Conservation (phyloP, 495 filamentous ascomycete genomes). For the Aspergillus leporis region DNA sequence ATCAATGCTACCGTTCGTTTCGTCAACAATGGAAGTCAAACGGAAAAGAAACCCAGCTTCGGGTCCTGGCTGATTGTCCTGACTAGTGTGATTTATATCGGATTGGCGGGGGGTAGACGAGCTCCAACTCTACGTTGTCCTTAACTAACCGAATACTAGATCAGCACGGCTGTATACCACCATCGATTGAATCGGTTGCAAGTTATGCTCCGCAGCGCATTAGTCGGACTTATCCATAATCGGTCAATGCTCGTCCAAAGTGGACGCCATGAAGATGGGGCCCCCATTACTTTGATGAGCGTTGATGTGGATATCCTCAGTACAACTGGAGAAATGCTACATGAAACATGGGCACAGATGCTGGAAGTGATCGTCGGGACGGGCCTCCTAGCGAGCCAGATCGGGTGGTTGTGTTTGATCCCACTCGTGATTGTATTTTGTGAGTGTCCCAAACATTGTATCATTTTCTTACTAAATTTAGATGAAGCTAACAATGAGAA, state of each 20-base stretch:
- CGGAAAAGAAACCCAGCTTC: no score
- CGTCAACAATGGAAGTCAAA: neutral
- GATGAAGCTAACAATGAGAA: conserved; percentile 14
- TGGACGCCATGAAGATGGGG: conserved; percentile 38
- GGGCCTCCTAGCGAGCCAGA: conserved; percentile 45
- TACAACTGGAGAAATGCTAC: conserved; percentile 32
- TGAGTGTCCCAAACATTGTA: conserved; percentile 10
- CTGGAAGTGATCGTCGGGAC: conserved; percentile 56
- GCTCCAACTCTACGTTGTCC: neutral
- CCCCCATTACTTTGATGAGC: conserved; percentile 54
- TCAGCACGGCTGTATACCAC: conserved; percentile 49
- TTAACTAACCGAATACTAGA: conserved; percentile 1
- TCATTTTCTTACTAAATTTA: conserved; percentile 7
- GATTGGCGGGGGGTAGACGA: conserved; percentile 11
- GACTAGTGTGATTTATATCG: conserved; percentile 10
- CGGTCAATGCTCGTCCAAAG: conserved; percentile 33
- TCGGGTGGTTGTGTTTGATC: conserved; percentile 49
- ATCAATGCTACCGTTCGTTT: neutral
- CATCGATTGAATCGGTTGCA: conserved; percentile 47
- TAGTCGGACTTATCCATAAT: conserved; percentile 49
- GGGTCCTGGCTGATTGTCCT: conserved; percentile 5
- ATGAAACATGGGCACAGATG: conserved; percentile 54
- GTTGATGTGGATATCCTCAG: conserved; percentile 48
- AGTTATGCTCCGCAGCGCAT: conserved; percentile 50
- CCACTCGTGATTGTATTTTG: conserved; percentile 47